These are phyloP conservation scores for Ilyonectria mors-panacis DNA, from an alignment of 2,329 filamentous ascomycete species.

Conservation along the genomic window DNA sequence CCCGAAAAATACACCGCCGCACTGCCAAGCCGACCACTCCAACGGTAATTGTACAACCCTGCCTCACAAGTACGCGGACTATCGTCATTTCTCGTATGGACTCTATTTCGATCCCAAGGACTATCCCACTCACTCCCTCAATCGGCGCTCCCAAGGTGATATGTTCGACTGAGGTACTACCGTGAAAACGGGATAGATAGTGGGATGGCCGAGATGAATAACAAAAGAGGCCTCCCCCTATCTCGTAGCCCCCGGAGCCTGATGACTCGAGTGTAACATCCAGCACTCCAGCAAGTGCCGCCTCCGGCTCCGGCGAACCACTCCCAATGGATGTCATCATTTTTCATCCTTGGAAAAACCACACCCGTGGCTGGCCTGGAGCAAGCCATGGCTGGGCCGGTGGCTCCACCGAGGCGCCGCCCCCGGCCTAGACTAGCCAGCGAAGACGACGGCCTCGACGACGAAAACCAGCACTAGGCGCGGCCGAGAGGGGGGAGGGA, in stretches of 20 bases:
- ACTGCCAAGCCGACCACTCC: conserved; percentile 27
- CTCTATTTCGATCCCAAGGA: not conserved
- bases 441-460: not conserved
- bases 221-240: not conserved
- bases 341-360: conserved; percentile 21
- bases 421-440: conserved; percentile 22
- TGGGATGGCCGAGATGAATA: not conserved
- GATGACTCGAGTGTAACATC: conserved; percentile 12
- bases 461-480: not conserved
- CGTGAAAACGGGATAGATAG: not conserved
- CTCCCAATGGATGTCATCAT: conserved; percentile 20
- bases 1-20: conserved; percentile 29
- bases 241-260: not conserved
- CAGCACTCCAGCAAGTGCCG: conserved; percentile 18
- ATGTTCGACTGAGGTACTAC: no score
- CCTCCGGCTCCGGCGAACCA: conserved; percentile 16
- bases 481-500: conserved; percentile 8
- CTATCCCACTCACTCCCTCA: not conserved
- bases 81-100: not conserved
- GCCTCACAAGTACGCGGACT: not conserved
- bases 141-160: no score
- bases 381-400: conserved; percentile 25
- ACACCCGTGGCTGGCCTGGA: conserved; percentile 24
- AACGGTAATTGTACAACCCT: conserved; percentile 25
- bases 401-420: conserved; percentile 25